phyloP scores from a whole-genome alignment of 345 rosid genomes.

The Salix exigua region DNA sequence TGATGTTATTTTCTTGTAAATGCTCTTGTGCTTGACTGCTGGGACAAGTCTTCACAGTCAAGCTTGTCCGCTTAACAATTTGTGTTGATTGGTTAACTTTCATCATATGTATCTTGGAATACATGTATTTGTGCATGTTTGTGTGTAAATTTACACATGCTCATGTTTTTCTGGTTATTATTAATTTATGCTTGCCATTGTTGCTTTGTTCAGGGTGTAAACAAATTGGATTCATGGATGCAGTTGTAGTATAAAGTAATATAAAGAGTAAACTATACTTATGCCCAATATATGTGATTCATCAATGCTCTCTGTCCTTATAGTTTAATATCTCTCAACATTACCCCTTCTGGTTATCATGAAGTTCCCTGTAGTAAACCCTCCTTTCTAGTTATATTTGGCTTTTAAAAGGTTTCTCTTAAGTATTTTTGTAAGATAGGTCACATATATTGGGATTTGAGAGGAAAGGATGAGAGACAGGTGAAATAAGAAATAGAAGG shows the following conservation, averaged over 20 bases:
- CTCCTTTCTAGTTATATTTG: too few relatives aligned
- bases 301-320: too few relatives aligned
- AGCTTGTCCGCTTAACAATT: background rate
- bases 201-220: background rate
- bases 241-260: background rate
- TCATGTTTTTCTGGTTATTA: background rate
- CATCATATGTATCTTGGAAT: background rate
- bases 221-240: background rate
- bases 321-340: too few relatives aligned
- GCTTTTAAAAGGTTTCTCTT: too few relatives aligned
- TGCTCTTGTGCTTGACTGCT: background rate
- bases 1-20: background rate
- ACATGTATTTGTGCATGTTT: background rate
- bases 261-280: too few relatives aligned
- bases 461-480: background rate
- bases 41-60: background rate
- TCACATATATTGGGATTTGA: too few relatives aligned
- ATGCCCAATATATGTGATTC: too few relatives aligned
- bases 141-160: background rate
- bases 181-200: background rate
- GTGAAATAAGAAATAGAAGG: background rate
- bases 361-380: too few relatives aligned
- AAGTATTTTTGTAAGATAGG: too few relatives aligned
- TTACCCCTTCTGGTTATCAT: too few relatives aligned
- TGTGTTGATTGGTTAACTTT: background rate